phyloP scores from a whole-genome alignment of 176 grass and related monocot species.

The Themeda triandra region DNA sequence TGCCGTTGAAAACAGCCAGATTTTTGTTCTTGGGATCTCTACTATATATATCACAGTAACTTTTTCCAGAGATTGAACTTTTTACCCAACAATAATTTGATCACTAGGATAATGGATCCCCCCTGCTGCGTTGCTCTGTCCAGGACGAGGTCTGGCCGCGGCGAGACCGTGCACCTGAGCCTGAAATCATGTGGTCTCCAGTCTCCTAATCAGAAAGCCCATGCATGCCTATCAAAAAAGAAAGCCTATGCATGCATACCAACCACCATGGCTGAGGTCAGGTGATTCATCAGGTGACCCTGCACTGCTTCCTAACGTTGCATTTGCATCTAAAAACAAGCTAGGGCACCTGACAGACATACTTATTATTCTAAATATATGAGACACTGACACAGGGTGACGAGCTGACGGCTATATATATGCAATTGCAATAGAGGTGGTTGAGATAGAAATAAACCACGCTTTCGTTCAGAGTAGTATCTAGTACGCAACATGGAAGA shows the following conservation, averaged over 20 bases:
- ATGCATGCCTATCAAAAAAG: too few relatives aligned
- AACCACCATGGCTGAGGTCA: too few relatives aligned
- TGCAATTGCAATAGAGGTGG: neutral
- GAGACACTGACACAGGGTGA: neutral
- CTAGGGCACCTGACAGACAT: neutral
- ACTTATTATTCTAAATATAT: neutral
- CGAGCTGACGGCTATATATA: neutral
- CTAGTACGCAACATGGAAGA: too few relatives aligned
- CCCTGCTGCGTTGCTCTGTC: too few relatives aligned
- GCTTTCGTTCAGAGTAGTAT: too few relatives aligned
- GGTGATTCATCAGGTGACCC: too few relatives aligned
- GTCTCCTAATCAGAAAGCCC: neutral
- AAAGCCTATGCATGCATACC: too few relatives aligned
- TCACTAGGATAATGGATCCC: neutral
- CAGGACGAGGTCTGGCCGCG: neutral
- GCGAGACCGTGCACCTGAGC: neutral
- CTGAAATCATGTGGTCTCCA: conserved; percentile 14
- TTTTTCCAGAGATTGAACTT: neutral
- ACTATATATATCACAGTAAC: too few relatives aligned
- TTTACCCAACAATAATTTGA: neutral
- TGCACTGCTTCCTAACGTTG: too few relatives aligned
- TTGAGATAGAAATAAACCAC: neutral
- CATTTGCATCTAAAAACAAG: too few relatives aligned
- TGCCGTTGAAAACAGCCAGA: too few relatives aligned
- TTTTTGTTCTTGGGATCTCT: too few relatives aligned